Base-by-base conservation (phyloP, 2,329 filamentous ascomycete genomes). In the Neocucurbitaria cava region DNA sequence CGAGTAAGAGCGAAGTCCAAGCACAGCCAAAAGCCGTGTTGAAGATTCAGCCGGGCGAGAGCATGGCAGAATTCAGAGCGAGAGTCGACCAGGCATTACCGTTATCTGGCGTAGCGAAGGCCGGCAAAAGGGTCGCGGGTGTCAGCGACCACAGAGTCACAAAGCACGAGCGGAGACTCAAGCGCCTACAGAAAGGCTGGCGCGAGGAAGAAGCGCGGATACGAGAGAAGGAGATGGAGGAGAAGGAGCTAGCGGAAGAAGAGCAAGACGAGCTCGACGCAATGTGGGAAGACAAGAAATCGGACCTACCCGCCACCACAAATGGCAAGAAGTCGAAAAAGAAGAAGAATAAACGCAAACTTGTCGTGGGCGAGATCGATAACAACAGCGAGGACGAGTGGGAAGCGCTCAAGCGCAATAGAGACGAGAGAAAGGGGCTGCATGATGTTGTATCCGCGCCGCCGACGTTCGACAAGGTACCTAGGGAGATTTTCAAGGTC, bases 31-130 rank as follows among this genome's bases (percentile, higher is more conserved):
- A 52, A 26, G 45, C 59, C 3, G 58, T 47, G 2, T 50, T 66
- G 36, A 66, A 58, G 43, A 97, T 98, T 59, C 84, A 86, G 15
- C 92, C 93, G 0, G 91, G 92, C 46, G 95, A 99, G 76, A 86
- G 86, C 46, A 80, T 98, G 69, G 86, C 89, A 4, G 90, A 96
- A 47, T 99, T 96, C 71, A 81, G 87, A 7, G 85, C 88, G 10
- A 87, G 93, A 26, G 95, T 99, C 6, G 89, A 98, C 71, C 89
- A 91, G 44, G 87, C 91, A 0, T 81, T 98, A 6, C 94, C 94
- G 0, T 78, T 99, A 0, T 80, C 86, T 7, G 88, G 88, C 0
- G 81, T 97, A 8, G 75, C 65, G 58, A 73, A 82, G 8, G 86
- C 82, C 62, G 87, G 85, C 47, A 88, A 85, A 61, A 87, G 89